Evolutionary conservation across 202 grass and related monocot genomes (phyloP).

Genomic region (Panicum hallii): DNA sequence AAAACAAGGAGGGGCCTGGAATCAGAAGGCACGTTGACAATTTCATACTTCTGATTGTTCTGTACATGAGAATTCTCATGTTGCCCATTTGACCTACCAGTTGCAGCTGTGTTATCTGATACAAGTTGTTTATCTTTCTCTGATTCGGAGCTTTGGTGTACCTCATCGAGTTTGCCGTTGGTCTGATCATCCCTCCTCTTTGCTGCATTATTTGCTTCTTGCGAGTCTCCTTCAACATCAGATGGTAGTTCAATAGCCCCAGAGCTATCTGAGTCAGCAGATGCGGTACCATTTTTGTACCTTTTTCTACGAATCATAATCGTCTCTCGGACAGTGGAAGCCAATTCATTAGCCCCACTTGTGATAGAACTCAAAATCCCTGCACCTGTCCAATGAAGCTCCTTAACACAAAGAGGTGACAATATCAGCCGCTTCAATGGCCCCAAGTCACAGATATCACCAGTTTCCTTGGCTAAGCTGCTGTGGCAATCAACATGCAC

Average conservation of each 20-base stretch:
- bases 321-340: slow-evolving; percentile 71
- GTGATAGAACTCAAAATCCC: slow-evolving; percentile 81
- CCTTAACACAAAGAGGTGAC: slow-evolving; percentile 81
- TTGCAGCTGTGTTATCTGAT: slow-evolving; percentile 35
- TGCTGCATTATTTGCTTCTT: slow-evolving; percentile 45
- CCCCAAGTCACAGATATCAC: slow-evolving; percentile 87
- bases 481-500: slow-evolving; percentile 94
- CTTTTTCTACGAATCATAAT: slow-evolving; percentile 70
- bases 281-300: slow-evolving; percentile 51
- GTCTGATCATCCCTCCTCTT: slow-evolving; percentile 50
- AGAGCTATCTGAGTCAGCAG: slow-evolving; percentile 57
- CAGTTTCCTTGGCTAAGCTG: slow-evolving; percentile 75
- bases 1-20: slow-evolving; percentile 93
- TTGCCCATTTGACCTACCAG: slow-evolving; percentile 43
- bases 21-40: slow-evolving; percentile 75
- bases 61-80: slow-evolving; percentile 46
- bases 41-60: slow-evolving; percentile 74
- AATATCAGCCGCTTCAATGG: slow-evolving; percentile 81
- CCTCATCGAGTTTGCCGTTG: slow-evolving; percentile 44
- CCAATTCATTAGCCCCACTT: slow-evolving; percentile 89
- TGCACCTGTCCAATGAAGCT: slow-evolving; percentile 59
- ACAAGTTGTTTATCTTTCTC: slow-evolving; percentile 55
- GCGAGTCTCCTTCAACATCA: slow-evolving; percentile 53
- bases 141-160: slow-evolving; percentile 51
- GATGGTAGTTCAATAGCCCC: slow-evolving; percentile 47